Evolutionary conservation across 176 grass and related monocot species (phyloP).

Genomic region (Juncus effusus): DNA sequence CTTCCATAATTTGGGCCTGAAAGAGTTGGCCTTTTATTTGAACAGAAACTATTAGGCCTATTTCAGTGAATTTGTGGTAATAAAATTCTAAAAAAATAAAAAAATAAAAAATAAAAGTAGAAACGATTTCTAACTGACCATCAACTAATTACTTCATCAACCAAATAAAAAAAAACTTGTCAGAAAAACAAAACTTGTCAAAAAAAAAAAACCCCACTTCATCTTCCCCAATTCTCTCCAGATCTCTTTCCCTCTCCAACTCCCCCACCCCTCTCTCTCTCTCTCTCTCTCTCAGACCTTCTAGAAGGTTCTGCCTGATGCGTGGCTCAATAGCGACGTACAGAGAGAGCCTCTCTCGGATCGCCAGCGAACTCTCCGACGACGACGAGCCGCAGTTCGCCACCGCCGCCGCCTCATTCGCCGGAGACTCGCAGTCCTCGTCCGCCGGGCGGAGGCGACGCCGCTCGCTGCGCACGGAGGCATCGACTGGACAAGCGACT

Average conservation of each 20-base stretch:
- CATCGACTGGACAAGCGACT: neutral
- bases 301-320: constrained; percentile 32
- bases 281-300: neutral
- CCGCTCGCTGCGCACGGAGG: constrained; percentile 18
- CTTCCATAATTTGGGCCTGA: no score
- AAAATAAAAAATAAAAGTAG: neutral
- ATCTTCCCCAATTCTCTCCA: neutral
- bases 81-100: neutral
- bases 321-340: constrained; percentile 77
- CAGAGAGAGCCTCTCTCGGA: constrained; percentile 77
- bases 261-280: neutral
- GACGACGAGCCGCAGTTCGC: constrained; percentile 27
- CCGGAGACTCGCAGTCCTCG: constrained; percentile 14
- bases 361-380: constrained; percentile 79
- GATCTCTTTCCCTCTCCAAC: neutral
- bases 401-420: neutral
- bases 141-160: neutral
- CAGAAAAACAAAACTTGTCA: no score
- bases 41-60: no score
- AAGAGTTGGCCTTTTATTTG: no score
- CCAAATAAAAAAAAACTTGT: neutral
- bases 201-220: constrained; percentile 2
- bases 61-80: no score
- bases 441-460: constrained; percentile 37
- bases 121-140: neutral